phyloP scores from a whole-genome alignment of 2,329 filamentous ascomycete genomes.

The Cladosporium sp. region DNA sequence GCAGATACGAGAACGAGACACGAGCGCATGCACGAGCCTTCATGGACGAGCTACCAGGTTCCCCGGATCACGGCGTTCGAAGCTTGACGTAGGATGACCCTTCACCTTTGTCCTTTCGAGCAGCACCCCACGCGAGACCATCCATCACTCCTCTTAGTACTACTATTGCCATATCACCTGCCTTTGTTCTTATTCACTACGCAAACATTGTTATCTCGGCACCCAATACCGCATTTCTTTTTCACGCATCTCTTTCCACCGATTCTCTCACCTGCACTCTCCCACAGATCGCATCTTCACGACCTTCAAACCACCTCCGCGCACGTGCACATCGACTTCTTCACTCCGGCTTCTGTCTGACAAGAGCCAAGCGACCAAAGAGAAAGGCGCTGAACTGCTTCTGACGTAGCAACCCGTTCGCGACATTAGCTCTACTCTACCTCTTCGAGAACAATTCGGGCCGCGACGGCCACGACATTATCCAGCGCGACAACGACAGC shows the following conservation, averaged over 20 bases:
- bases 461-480: background rate
- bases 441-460: background rate
- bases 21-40: slow-evolving; percentile 1
- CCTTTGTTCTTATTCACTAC: background rate
- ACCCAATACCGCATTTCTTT: background rate
- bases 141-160: background rate
- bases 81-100: background rate
- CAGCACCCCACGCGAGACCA: slow-evolving; percentile 2
- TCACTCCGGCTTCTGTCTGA: background rate
- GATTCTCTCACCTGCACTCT: background rate
- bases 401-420: background rate
- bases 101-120: background rate
- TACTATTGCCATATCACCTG: background rate
- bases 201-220: background rate
- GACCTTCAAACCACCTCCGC: background rate
- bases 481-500: background rate
- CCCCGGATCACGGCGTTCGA: too few species aligned
- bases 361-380: background rate
- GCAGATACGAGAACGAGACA: background rate
- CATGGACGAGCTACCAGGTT: background rate
- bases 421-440: background rate
- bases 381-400: background rate
- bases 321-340: background rate
- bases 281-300: background rate
- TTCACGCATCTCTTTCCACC: background rate